Base-by-base conservation (phyloP, 768 basidiomycete species). In the Phylloporus sp. region DNA sequence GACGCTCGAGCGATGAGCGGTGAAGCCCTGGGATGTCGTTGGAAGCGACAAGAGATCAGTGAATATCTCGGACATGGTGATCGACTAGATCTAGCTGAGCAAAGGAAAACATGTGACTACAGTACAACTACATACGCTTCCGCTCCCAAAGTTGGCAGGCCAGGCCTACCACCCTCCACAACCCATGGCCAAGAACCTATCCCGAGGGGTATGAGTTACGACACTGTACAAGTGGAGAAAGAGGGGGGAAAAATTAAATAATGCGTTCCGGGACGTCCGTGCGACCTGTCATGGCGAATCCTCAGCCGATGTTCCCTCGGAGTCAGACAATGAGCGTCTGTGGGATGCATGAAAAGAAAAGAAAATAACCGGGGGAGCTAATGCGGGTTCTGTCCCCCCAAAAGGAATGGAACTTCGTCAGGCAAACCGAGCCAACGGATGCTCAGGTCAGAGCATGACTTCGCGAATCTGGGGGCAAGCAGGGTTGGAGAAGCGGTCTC, bases 21-120 rank as follows among this genome's bases (percentile, higher is more conserved):
- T 72, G 46, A 84, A 75, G 3, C 70, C 79, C 8, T 71, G 64
- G 3, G 81, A 80, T 1, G 75, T 75, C 46, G 68, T 68, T 29
- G 81, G 78, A 1, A 81, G 59, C 20, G 71, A 67, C 29, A 81
- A 58, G 6, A 81, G 58, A 2, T 61, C 57, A 53, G 2, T 27
- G 0, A 71, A 67, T 1, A 77, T 45, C 49, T 67, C 69, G 14
- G 68, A 56, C 76, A 73, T 74, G 3, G 28, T 37, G 5, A 26
- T 8, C 24, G 13, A 22, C 4, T 32, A 32, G n/a, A n/a, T n/a
- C n/a, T n/a, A n/a, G n/a, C n/a, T n/a, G n/a, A n/a, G n/a, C n/a
- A n/a, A n/a, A n/a, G n/a, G n/a, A n/a, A n/a, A n/a, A n/a, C n/a
- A n/a, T n/a, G n/a, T n/a, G n/a, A n/a, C n/a, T n/a, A n/a, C n/a